phyloP scores from a whole-genome alignment of 179 eudicot species.

The Actinidia chinensis region DNA sequence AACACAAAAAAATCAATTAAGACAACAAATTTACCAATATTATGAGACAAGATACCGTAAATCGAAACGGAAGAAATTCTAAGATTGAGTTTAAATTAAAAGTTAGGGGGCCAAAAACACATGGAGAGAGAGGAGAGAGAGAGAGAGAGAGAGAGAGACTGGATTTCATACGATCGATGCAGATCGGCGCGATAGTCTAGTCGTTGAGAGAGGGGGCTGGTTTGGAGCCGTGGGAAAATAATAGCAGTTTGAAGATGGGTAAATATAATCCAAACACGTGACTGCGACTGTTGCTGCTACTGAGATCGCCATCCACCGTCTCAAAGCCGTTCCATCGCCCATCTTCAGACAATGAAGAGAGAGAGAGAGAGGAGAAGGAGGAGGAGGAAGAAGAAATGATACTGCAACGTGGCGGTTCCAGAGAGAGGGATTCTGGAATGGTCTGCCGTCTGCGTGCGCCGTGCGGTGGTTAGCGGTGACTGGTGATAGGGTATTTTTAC shows the following conservation, averaged over 20 bases:
- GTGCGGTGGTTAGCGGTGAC: too few relatives aligned
- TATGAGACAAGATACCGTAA: too few relatives aligned
- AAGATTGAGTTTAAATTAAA: too few relatives aligned
- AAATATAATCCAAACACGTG: conserved; percentile 43
- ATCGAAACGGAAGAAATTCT: too few relatives aligned
- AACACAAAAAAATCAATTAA: neutral
- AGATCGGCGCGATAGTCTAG: conserved; percentile 41
- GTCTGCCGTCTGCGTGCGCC: too few relatives aligned
- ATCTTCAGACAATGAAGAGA: conserved; percentile 14
- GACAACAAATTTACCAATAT: neutral
- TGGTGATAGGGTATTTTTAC: neutral
- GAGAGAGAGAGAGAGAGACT: conserved; percentile 34
- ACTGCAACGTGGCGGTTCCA: conserved; percentile 6
- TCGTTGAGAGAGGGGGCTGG: conserved; percentile 30
- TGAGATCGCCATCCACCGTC: neutral
- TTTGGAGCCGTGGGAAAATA: conserved; percentile 57
- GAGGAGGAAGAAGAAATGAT: neutral
- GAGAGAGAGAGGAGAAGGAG: neutral
- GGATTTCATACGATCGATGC: conserved; percentile 44
- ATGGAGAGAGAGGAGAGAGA: neutral
- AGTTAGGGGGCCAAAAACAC: too few relatives aligned
- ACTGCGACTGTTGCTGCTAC: neutral
- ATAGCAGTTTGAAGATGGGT: conserved; percentile 52
- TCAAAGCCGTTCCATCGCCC: conserved; percentile 12
- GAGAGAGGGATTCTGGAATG: neutral